Conservation (phyloP, 179 eudicot genomes). For the Carnegiea gigantea region DNA sequence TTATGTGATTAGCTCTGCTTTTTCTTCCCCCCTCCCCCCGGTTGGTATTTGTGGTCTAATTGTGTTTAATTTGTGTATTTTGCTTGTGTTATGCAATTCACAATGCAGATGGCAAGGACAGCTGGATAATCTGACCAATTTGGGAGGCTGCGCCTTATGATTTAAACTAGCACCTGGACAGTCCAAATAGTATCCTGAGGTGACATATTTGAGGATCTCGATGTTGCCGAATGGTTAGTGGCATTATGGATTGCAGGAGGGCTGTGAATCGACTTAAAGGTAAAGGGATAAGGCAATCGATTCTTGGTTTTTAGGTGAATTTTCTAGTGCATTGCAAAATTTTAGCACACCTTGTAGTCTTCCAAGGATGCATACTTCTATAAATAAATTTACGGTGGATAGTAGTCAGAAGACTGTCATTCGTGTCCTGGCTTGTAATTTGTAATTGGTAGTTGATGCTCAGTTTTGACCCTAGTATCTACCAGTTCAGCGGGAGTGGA, state of each 20-base stretch:
- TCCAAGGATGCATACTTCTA: neutral
- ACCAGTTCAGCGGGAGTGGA: neutral
- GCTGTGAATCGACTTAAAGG: slow-evolving; percentile 47
- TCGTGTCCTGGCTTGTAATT: no score
- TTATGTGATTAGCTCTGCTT: neutral
- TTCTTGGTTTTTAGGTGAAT: neutral
- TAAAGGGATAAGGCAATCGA: slow-evolving; percentile 21
- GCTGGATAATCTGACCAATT: slow-evolving; percentile 12
- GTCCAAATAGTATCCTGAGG: slow-evolving; percentile 24
- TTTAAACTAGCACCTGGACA: slow-evolving; percentile 8
- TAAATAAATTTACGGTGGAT: neutral
- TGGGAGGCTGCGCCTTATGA: slow-evolving; percentile 25
- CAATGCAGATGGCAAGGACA: neutral
- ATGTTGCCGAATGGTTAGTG: slow-evolving; percentile 75
- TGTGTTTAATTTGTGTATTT: slow-evolving; percentile 14
- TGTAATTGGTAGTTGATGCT: no score
- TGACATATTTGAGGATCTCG: slow-evolving; percentile 29
- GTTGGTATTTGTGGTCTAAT: neutral
- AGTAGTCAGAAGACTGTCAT: neutral
- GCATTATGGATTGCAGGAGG: slow-evolving; percentile 53
- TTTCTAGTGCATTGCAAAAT: neutral
- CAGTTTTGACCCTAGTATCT: neutral
- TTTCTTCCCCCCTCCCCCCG: neutral
- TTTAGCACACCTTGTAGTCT: neutral
- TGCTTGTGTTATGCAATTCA: neutral